Percentiles rank a stretch among this genome's conserved stretches.
Evolutionary conservation across 495 filamentous ascomycete genomes (phyloP).

Genomic region (Penicillium arizonense): DNA sequence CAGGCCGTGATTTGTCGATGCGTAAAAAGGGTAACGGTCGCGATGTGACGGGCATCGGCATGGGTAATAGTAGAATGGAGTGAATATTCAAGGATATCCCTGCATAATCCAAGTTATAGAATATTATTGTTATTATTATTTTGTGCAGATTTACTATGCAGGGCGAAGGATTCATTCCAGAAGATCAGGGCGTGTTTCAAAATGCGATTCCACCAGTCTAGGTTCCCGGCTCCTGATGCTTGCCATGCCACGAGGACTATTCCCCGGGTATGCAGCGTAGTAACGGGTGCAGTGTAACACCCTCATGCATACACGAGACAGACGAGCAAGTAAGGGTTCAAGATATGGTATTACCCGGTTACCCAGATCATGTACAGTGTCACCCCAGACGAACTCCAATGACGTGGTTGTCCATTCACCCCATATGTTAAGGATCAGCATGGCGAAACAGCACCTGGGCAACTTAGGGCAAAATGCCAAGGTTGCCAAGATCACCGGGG

Average conservation of each 20-base stretch:
- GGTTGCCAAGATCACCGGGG: neutral
- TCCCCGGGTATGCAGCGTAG: constrained; percentile 2
- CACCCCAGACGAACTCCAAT: constrained; percentile 3
- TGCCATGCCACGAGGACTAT: constrained; percentile 5
- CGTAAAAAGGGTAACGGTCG: neutral
- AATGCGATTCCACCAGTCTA: neutral
- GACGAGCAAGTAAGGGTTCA: too few relatives aligned
- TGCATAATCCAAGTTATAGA: neutral
- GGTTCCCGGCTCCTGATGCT: neutral
- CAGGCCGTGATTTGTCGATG: neutral
- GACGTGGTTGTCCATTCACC: constrained; percentile 6
- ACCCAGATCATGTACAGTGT: too few relatives aligned
- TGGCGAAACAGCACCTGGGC: neutral
- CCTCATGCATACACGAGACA: too few relatives aligned
- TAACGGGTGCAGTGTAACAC: neutral
- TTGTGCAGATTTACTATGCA: neutral
- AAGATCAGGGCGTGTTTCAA: constrained; percentile 1
- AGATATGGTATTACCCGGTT: too few relatives aligned
- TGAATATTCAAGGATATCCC: neutral
- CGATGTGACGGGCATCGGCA: neutral
- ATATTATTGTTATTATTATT: neutral
- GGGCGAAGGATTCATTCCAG: neutral
- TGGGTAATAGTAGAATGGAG: neutral
- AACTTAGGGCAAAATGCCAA: constrained; percentile 3
- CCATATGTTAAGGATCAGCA: constrained; percentile 4